These are phyloP conservation scores for Stenogyne calaminthoides DNA, from an alignment of 305 asterid species.

Conservation along the genomic window DNA sequence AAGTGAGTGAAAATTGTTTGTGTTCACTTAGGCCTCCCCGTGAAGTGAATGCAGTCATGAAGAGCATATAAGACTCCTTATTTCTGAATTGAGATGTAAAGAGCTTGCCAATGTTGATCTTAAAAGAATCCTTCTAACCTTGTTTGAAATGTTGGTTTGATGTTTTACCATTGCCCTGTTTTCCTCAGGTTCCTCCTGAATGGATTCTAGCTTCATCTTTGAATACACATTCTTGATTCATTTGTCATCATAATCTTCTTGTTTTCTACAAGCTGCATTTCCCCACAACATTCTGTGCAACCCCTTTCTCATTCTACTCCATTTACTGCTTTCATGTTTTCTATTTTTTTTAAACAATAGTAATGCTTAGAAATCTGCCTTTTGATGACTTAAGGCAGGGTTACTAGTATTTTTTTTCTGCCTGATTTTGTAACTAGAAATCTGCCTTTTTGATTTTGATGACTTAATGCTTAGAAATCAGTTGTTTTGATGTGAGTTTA, in stretches of 20 bases:
- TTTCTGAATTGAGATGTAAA: conserved; percentile 48
- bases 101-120: conserved; percentile 48
- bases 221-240: too few species aligned
- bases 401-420: too few species aligned
- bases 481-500: too few species aligned
- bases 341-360: too few species aligned
- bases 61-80: conserved; percentile 60
- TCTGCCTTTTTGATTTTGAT: too few species aligned
- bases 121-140: conserved; percentile 46
- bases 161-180: conserved; percentile 30
- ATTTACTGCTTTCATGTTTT: too few species aligned
- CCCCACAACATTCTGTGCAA: conserved; percentile 57
- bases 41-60: conserved; percentile 60
- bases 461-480: too few species aligned
- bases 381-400: too few species aligned
- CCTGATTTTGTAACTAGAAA: too few species aligned
- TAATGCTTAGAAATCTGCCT: too few species aligned
- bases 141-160: conserved; percentile 30
- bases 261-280: conserved; percentile 37
- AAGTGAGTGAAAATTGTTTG: too few species aligned
- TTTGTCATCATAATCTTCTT: conserved; percentile 44
- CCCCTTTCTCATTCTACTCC: conserved; percentile 24
- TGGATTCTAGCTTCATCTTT: conserved; percentile 77
- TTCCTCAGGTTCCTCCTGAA: conserved; percentile 64
- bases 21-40: conserved; percentile 58